These are phyloP conservation scores for Kurtzmaniella quercitrusa DNA, from an alignment of 1,139 yeast genomes.

Conservation along the genomic window DNA sequence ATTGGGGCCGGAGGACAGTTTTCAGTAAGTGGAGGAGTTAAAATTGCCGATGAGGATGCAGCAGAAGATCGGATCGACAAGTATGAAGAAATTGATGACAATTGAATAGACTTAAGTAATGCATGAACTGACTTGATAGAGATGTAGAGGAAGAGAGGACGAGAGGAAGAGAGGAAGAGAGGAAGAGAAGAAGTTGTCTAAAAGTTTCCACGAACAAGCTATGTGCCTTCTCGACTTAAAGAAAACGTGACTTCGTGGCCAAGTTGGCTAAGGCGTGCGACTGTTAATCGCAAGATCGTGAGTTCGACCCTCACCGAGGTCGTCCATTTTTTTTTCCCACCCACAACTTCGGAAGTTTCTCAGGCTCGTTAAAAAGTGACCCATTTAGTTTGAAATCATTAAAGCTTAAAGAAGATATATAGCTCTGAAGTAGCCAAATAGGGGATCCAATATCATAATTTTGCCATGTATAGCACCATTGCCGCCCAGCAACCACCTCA, in stretches of 20 bases:
- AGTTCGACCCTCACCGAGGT: slow-evolving; percentile 46
- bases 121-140: background rate
- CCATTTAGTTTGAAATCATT: no score
- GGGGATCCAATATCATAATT: no score
- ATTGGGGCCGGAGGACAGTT: slow-evolving; percentile 96
- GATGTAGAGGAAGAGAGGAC: background rate
- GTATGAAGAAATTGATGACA: slow-evolving; percentile 39
- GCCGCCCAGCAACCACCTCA: background rate
- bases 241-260: slow-evolving; percentile 40
- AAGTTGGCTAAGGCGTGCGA: slow-evolving; percentile 56
- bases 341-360: background rate
- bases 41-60: slow-evolving; percentile 56
- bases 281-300: slow-evolving; percentile 49
- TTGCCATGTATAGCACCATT: background rate
- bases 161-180: background rate
- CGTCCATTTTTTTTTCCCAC: slow-evolving; percentile 14
- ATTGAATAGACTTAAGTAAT: slow-evolving; percentile 2
- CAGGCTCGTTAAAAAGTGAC: background rate
- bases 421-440: no score
- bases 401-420: no score
- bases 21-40: slow-evolving; percentile 78
- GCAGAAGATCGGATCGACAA: slow-evolving; percentile 57
- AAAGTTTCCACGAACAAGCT: no score
- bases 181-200: background rate
- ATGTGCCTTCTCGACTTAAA: background rate